These are phyloP conservation scores for Calonectria pteridis DNA, from an alignment of 2,329 filamentous ascomycete genomes.

Conservation along the genomic window DNA sequence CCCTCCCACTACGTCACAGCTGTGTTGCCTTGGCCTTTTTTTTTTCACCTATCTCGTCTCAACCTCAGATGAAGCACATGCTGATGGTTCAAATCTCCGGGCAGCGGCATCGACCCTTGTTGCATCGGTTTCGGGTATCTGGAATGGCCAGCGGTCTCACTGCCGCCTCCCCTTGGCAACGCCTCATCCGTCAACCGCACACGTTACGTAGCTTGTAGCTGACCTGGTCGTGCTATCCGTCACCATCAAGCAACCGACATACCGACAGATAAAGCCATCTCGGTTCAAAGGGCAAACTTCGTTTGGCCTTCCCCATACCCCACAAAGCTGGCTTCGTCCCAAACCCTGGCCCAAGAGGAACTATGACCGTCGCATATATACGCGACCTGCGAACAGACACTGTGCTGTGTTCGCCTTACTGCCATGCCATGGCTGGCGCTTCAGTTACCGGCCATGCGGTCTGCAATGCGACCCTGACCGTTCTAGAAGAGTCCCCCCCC, in stretches of 20 bases:
- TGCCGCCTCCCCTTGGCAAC: neutral
- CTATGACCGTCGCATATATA: constrained; percentile 8
- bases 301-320: neutral
- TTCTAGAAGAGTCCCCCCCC: constrained; percentile 37
- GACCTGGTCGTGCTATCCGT: neutral
- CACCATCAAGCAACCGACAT: neutral
- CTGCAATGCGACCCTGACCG: constrained; percentile 27
- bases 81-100: neutral
- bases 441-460: constrained; percentile 11
- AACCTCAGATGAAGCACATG: neutral
- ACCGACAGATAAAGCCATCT: neutral
- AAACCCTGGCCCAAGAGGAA: neutral
- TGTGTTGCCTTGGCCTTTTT: neutral
- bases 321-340: neutral
- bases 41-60: neutral
- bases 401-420: neutral
- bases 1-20: neutral
- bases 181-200: neutral
- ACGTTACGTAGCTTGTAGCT: neutral
- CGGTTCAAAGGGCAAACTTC: neutral
- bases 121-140: constrained; percentile 13
- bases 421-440: neutral
- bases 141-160: constrained; percentile 5
- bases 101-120: neutral
- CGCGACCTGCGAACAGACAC: neutral